Conservation (phyloP, 1,139 yeast genomes). For the Taphrina wiesneri region DNA sequence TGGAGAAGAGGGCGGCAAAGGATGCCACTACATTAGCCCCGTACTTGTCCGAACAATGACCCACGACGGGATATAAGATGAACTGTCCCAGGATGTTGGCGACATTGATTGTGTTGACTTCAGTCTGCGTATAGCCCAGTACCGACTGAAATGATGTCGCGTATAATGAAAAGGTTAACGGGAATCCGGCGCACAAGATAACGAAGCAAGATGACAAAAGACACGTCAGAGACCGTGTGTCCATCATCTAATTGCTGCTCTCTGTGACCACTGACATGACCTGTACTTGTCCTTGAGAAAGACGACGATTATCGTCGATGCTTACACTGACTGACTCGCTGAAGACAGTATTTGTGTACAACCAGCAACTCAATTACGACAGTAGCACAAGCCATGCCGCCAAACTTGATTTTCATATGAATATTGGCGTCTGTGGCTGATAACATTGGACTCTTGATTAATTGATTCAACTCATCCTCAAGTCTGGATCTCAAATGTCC, state of each 20-base stretch:
- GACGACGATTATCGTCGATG: too few relatives aligned
- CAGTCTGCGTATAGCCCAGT: constrained; percentile 18
- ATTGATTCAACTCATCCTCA: neutral
- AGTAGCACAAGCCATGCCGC: neutral
- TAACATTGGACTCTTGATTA: too few relatives aligned
- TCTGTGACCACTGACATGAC: neutral
- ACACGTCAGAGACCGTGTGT: neutral
- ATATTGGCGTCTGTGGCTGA: neutral
- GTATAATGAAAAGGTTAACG: constrained; percentile 24
- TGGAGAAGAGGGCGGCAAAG: constrained; percentile 10
- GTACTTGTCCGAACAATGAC: constrained; percentile 18
- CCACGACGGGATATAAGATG: constrained; percentile 20
- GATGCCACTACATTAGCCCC: constrained; percentile 21
- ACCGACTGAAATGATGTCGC: constrained; percentile 12
- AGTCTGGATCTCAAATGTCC: neutral
- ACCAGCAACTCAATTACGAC: neutral
- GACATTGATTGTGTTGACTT: constrained; percentile 26
- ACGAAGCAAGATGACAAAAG: constrained; percentile 8
- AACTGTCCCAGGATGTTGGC: constrained; percentile 27
- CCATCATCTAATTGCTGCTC: neutral
- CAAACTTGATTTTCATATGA: neutral
- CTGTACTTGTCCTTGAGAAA: too few relatives aligned
- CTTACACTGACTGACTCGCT: neutral
- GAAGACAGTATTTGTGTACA: neutral
- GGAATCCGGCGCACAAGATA: constrained; percentile 27